These are phyloP conservation scores for Tolypocladium paradoxum DNA, from an alignment of 2,329 filamentous ascomycete species.

Conservation along the genomic window DNA sequence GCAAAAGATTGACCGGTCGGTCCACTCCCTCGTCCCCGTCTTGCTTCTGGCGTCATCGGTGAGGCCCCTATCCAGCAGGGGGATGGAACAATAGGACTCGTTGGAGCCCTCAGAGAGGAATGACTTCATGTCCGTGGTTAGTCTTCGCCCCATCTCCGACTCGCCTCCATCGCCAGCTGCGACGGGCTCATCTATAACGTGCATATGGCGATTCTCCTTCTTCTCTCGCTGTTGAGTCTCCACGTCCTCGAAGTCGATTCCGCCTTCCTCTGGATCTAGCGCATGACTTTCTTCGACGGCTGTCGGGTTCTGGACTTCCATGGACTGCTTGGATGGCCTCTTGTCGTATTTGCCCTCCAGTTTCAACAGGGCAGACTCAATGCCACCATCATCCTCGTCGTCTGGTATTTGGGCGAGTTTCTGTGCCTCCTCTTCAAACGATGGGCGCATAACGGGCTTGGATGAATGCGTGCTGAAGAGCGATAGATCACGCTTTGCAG, in stretches of 20 bases:
- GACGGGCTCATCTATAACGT: slow-evolving; percentile 30
- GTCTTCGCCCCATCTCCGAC: slow-evolving; percentile 13
- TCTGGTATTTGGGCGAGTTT: slow-evolving; percentile 83
- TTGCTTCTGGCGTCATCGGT: slow-evolving; percentile 38
- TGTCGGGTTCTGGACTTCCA: neutral
- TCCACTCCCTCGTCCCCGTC: slow-evolving; percentile 36
- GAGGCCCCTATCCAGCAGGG: slow-evolving; percentile 60
- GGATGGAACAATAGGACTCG: slow-evolving; percentile 67
- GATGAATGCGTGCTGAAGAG: slow-evolving; percentile 53
- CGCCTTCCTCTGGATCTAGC: neutral
- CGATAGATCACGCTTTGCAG: slow-evolving; percentile 36
- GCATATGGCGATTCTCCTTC: slow-evolving; percentile 32
- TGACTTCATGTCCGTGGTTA: slow-evolving; percentile 29
- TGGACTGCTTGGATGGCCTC: slow-evolving; percentile 28
- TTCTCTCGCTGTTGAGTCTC: slow-evolving; percentile 24
- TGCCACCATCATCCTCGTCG: slow-evolving; percentile 67
- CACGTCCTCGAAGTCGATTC: neutral
- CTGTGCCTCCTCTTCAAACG: slow-evolving; percentile 81
- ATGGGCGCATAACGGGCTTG: slow-evolving; percentile 54
- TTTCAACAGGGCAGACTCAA: slow-evolving; percentile 87
- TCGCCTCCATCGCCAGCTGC: slow-evolving; percentile 6
- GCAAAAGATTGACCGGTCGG: slow-evolving; percentile 42
- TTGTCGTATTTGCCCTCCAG: slow-evolving; percentile 77
- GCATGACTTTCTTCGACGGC: neutral
- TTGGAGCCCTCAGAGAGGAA: slow-evolving; percentile 52